phyloP scores from a whole-genome alignment of 1,284 basidiomycete genomes.

The Marasmius tenuissimus region DNA sequence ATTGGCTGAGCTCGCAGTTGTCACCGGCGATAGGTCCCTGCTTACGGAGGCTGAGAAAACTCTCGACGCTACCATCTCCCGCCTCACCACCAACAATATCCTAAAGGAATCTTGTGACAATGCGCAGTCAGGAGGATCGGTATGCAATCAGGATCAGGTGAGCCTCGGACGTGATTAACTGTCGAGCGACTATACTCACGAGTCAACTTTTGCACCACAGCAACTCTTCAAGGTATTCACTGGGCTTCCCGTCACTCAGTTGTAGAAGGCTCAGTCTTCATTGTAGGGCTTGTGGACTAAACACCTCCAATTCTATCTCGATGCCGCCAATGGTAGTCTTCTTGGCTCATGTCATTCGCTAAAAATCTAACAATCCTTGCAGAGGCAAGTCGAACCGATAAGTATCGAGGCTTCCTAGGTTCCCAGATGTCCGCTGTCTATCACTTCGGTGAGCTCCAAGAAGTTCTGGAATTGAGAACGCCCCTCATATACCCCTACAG shows the following conservation, averaged over 20 bases:
- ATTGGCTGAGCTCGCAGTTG: constrained; percentile 41
- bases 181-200: neutral
- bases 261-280: neutral
- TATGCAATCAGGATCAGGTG: constrained; percentile 52
- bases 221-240: constrained; percentile 46
- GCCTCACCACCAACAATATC: constrained; percentile 37
- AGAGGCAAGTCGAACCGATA: constrained; percentile 30
- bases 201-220: constrained; percentile 18
- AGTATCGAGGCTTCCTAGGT: constrained; percentile 39
- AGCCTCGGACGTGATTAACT: constrained; percentile 4
- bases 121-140: constrained; percentile 31
- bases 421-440: constrained; percentile 39
- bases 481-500: neutral
- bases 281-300: constrained; percentile 43
- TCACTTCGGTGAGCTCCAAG: constrained; percentile 30
- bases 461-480: neutral
- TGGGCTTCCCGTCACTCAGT: neutral
- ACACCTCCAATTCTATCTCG: constrained; percentile 43
- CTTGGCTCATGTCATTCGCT: neutral
- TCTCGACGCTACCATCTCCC: constrained; percentile 47
- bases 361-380: neutral
- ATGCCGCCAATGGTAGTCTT: constrained; percentile 28
- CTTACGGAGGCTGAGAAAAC: constrained; percentile 51
- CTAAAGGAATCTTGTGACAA: constrained; percentile 55
- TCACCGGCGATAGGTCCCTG: constrained; percentile 36